Evolutionary conservation across 805 yeast genomes (phyloP).

Genomic region (Cyberlindnera xylosilytica): DNA sequence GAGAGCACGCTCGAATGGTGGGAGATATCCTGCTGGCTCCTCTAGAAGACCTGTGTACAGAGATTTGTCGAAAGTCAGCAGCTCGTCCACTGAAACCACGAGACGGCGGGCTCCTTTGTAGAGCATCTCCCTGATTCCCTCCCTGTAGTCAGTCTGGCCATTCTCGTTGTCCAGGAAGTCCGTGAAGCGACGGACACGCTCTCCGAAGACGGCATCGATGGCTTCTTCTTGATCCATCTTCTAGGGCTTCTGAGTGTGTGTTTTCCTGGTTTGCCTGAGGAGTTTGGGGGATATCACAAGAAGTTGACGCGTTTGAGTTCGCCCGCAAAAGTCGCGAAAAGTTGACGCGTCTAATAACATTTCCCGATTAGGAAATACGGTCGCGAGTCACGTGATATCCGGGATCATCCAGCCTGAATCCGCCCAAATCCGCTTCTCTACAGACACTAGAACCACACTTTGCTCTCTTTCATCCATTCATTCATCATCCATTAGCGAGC

Average conservation of each 20-base stretch:
- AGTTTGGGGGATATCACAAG: too few species aligned
- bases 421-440: too few species aligned
- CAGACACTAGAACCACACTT: too few species aligned
- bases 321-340: too few species aligned
- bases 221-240: constrained; percentile 28
- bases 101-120: constrained; percentile 63
- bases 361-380: too few species aligned
- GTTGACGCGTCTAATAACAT: too few species aligned
- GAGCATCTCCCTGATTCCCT: constrained; percentile 70
- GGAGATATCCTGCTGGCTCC: constrained; percentile 79
- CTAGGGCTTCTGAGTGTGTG: too few species aligned
- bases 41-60: constrained; percentile 75
- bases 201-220: constrained; percentile 56
- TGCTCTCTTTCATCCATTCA: too few species aligned
- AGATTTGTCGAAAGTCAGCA: constrained; percentile 76
- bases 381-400: too few species aligned
- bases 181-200: constrained; percentile 82
- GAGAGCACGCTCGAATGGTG: constrained; percentile 86
- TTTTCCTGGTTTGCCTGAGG: too few species aligned
- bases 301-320: too few species aligned
- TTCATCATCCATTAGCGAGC: constrained; percentile 15
- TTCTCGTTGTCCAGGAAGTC: constrained; percentile 72
- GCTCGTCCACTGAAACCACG: constrained; percentile 76
- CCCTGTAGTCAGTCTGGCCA: constrained; percentile 59
- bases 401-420: too few species aligned